Percentiles rank a stretch among this genome's conserved stretches.
Conservation (phyloP, 495 filamentous ascomycete genomes). For the Aspergillus bertholletiae region DNA sequence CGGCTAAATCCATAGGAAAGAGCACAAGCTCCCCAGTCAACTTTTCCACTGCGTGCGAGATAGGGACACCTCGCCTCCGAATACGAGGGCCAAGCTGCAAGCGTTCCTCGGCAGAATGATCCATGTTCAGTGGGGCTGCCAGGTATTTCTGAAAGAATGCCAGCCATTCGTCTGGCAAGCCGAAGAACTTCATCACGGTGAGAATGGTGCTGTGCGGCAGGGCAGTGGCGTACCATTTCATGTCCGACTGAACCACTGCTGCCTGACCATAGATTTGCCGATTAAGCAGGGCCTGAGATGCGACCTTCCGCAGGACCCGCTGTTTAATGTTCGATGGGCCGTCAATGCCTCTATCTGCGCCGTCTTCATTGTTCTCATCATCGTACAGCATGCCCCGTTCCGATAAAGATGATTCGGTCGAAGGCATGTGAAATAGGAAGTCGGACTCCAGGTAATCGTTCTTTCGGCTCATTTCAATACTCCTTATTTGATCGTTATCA, state of each 20-base stretch:
- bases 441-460: slow-evolving; percentile 27
- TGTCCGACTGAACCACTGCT: slow-evolving; percentile 52
- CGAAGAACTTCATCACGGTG: slow-evolving; percentile 48
- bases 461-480: slow-evolving; percentile 19
- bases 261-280: slow-evolving; percentile 47
- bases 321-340: slow-evolving; percentile 49
- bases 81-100: slow-evolving; percentile 30
- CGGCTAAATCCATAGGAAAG: slow-evolving; percentile 56
- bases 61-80: slow-evolving; percentile 48
- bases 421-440: slow-evolving; percentile 43
- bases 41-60: slow-evolving; percentile 50
- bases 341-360: slow-evolving; percentile 22
- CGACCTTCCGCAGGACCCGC: slow-evolving; percentile 50
- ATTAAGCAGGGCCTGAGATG: slow-evolving; percentile 51
- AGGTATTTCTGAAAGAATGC: slow-evolving; percentile 56
- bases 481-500: neutral
- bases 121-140: slow-evolving; percentile 48
- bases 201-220: slow-evolving; percentile 55
- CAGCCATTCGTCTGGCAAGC: slow-evolving; percentile 48
- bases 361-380: slow-evolving; percentile 13
- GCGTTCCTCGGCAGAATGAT: slow-evolving; percentile 27
- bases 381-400: slow-evolving; percentile 10
- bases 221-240: slow-evolving; percentile 45
- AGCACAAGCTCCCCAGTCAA: slow-evolving; percentile 52
- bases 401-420: slow-evolving; percentile 6